Conservation (phyloP, 768 basidiomycete genomes). For the Hypholoma sublateritium region DNA sequence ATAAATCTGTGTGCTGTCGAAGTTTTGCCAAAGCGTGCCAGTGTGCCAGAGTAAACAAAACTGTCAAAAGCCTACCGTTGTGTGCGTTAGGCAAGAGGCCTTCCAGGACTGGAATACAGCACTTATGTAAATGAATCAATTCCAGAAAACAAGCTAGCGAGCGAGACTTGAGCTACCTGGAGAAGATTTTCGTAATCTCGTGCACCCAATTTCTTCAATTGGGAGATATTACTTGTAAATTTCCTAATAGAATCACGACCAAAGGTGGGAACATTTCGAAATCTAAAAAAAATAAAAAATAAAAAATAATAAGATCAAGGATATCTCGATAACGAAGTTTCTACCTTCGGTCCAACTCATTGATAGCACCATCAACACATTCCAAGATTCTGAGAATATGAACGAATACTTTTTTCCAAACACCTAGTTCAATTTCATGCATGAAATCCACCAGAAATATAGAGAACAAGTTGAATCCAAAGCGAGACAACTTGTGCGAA, state of each 20-base stretch:
- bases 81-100: conserved; percentile 32
- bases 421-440: conserved; percentile 41
- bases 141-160: background rate
- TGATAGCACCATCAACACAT: conserved; percentile 5
- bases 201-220: conserved; percentile 34
- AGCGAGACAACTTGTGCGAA: conserved; percentile 11
- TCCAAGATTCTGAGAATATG: conserved; percentile 34
- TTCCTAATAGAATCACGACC: conserved; percentile 31
- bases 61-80: conserved; percentile 21
- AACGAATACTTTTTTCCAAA: conserved; percentile 34
- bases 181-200: conserved; percentile 43
- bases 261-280: conserved; percentile 26
- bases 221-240: conserved; percentile 32
- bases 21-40: conserved; percentile 38
- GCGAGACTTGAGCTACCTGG: conserved; percentile 32
- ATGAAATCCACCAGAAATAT: conserved; percentile 35
- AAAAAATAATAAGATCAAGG: background rate
- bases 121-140: conserved; percentile 22
- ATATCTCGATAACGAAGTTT: background rate
- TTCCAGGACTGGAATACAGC: conserved; percentile 32
- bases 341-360: conserved; percentile 14
- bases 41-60: conserved; percentile 27
- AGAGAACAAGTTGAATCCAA: conserved; percentile 25
- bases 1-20: conserved; percentile 35
- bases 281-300: conserved; percentile 16